Percentiles rank a stretch among this genome's conserved stretches.
phyloP scores from a whole-genome alignment of 1,139 yeast species.

The Sugiyamaella pinicola region DNA sequence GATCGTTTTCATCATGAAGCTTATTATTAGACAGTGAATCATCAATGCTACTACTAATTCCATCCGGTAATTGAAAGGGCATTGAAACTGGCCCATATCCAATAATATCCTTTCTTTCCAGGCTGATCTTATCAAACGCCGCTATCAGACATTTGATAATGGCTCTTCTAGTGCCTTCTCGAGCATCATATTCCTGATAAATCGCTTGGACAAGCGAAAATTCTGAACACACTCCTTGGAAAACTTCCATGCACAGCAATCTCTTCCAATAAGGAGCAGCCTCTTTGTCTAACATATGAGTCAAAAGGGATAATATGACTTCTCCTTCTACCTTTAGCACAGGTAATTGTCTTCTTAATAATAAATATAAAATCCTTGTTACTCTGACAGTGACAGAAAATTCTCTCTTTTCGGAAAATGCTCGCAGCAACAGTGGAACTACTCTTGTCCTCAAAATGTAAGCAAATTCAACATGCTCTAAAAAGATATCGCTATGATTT shows the following conservation, averaged over 20 bases:
- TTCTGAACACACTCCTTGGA: conserved; percentile 61
- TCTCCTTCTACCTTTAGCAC: conserved; percentile 76
- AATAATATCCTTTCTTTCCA: conserved; percentile 32
- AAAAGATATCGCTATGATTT: conserved; percentile 60
- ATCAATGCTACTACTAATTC: background rate
- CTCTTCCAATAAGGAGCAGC: conserved; percentile 70
- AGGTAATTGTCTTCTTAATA: conserved; percentile 61
- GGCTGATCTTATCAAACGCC: conserved; percentile 43
- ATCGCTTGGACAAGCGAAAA: conserved; percentile 54
- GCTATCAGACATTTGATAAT: conserved; percentile 61
- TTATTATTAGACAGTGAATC: conserved; percentile 18
- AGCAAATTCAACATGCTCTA: conserved; percentile 63
- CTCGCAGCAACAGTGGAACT: conserved; percentile 72
- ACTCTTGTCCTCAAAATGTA: conserved; percentile 64
- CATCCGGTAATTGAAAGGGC: conserved; percentile 23
- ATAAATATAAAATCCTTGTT: conserved; percentile 64
- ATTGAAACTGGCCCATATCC: conserved; percentile 33
- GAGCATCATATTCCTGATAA: conserved; percentile 63
- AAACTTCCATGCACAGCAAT: conserved; percentile 70
- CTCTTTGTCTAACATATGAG: conserved; percentile 60
- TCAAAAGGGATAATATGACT: conserved; percentile 70
- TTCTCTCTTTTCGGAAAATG: conserved; percentile 61
- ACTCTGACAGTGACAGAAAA: conserved; percentile 74
- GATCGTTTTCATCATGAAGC: conserved; percentile 14
- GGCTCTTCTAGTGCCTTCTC: conserved; percentile 55